Evolutionary conservation across 805 yeast species (phyloP).

Genomic region (Torulaspora gathmanii): DNA sequence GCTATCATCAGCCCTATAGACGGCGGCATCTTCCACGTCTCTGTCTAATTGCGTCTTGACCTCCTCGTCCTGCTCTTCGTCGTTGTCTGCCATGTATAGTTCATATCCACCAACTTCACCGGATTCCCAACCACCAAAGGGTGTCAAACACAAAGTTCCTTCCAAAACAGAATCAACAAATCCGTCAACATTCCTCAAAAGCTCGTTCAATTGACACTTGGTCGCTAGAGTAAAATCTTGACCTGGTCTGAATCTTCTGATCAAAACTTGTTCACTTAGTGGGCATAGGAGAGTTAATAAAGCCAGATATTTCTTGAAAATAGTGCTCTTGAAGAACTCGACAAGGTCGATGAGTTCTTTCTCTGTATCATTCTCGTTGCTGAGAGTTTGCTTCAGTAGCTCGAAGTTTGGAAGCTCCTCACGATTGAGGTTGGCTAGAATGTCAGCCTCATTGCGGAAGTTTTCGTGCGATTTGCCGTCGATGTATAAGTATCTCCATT

Average conservation of each 20-base stretch:
- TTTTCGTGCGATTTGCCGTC: constrained; percentile 52
- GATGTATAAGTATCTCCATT: constrained; percentile 78
- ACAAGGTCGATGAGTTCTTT: constrained; percentile 48
- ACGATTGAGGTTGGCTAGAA: constrained; percentile 34
- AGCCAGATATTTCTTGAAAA: constrained; percentile 67
- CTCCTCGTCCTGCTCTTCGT: constrained; percentile 36
- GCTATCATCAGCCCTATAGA: constrained; percentile 54
- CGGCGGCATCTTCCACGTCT: constrained; percentile 74
- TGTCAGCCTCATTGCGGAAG: constrained; percentile 29
- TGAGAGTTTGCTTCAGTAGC: constrained; percentile 25
- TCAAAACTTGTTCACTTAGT: constrained; percentile 59
- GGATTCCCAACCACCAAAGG: constrained; percentile 72
- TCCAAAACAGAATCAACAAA: constrained; percentile 54
- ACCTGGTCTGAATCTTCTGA: constrained; percentile 92
- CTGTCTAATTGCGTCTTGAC: constrained; percentile 39
- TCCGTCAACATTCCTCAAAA: constrained; percentile 32
- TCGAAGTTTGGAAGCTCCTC: constrained; percentile 57
- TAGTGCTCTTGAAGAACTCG: constrained; percentile 51
- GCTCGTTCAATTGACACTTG: constrained; percentile 39
- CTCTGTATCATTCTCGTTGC: constrained; percentile 34
- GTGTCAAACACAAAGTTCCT: constrained; percentile 78
- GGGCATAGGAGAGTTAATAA: constrained; percentile 58
- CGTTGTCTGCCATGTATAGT: constrained; percentile 69
- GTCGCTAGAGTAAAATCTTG: constrained; percentile 91
- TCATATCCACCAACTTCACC: constrained; percentile 97